Conservation (phyloP, 2,329 filamentous ascomycete genomes). For the Trichophyton schoenleinii region DNA sequence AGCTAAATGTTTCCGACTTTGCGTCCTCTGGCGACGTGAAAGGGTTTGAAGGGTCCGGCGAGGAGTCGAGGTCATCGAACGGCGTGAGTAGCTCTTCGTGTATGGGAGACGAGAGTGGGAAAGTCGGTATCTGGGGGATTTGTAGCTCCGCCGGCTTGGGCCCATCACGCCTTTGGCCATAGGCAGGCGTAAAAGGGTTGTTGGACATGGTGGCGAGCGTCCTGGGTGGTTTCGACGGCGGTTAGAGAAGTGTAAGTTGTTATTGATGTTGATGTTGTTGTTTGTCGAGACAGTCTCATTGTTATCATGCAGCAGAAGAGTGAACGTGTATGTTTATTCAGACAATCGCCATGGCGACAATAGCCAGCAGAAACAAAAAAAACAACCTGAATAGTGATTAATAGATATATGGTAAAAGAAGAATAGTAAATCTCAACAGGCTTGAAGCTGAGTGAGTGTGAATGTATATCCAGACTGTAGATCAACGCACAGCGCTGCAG, state of each 20-base stretch:
- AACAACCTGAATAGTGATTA: neutral
- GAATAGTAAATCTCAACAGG: neutral
- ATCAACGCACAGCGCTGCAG: constrained; percentile 1
- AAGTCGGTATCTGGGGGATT: constrained; percentile 25
- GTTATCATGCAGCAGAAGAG: neutral
- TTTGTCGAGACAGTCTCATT: neutral
- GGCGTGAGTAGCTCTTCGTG: constrained; percentile 31
- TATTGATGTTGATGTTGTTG: neutral
- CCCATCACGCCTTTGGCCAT: neutral
- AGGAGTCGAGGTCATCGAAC: constrained; percentile 20
- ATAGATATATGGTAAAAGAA: neutral
- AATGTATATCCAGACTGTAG: neutral
- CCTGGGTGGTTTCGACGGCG: neutral
- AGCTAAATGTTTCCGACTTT: constrained; percentile 3
- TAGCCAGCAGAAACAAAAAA: neutral
- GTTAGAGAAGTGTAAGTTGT: neutral
- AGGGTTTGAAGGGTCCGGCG: constrained; percentile 19
- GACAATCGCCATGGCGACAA: neutral
- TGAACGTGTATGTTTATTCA: neutral
- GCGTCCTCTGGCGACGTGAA: constrained; percentile 23
- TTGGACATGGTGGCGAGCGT: constrained; percentile 1
- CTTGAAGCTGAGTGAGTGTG: neutral
- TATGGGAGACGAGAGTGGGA: constrained; percentile 34
- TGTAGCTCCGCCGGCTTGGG: neutral
- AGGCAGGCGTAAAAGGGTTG: constrained; percentile 4